A percentile compares a stretch with the other conserved stretches of the same genome.
Conservation (phyloP, 1,284 basidiomycete species). For the Marasmius oreades region DNA sequence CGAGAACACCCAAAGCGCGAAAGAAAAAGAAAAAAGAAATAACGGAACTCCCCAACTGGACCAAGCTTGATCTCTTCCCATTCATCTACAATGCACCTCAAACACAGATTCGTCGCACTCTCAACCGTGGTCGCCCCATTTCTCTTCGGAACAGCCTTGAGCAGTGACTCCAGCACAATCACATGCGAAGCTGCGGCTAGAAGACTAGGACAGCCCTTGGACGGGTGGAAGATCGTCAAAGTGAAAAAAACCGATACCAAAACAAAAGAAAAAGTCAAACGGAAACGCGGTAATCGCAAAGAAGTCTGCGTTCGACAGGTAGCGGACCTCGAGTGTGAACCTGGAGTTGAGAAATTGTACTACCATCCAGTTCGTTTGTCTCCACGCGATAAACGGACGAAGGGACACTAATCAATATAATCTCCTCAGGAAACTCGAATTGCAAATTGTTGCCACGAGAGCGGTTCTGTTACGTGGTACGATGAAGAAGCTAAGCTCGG, state of each 20-base stretch:
- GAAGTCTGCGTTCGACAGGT: slow-evolving; percentile 1
- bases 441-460: slow-evolving; percentile 1
- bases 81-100: no score
- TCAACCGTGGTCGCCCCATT: no score
- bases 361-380: slow-evolving; percentile 7
- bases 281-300: background rate
- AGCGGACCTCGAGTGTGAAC: background rate
- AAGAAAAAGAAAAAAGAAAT: no score
- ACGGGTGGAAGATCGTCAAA: slow-evolving; percentile 2
- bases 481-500: slow-evolving; percentile 7
- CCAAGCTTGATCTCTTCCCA: no score
- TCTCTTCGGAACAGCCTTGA: background rate
- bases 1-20: no score
- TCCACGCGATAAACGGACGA: background rate
- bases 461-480: slow-evolving; percentile 7
- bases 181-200: slow-evolving; percentile 5
- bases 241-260: background rate
- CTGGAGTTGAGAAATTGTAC: background rate
- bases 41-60: no score
- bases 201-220: background rate
- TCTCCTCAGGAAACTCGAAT: slow-evolving; percentile 2
- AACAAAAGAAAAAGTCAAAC: background rate
- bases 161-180: background rate
- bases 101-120: no score
- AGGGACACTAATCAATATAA: background rate